phyloP scores from a whole-genome alignment of 208 protist genomes.

The Crithidia sp. region DNA sequence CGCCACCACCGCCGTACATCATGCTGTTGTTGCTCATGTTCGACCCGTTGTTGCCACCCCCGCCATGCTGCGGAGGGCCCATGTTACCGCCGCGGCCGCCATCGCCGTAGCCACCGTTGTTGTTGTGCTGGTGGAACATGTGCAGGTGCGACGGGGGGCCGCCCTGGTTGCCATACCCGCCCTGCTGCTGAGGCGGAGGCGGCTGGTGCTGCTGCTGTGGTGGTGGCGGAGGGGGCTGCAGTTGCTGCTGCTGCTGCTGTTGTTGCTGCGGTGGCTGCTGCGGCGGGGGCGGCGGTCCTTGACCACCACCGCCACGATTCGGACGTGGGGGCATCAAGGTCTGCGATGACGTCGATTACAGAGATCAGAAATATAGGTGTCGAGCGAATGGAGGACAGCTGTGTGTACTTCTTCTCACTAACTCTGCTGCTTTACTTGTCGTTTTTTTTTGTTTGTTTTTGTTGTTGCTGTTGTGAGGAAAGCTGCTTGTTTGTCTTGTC shows the following conservation, averaged over 20 bases:
- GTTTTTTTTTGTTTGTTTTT: background rate
- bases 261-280: conserved; percentile 27
- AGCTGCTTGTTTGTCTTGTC: too few species aligned
- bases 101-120: conserved; percentile 30
- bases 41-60: conserved; percentile 31
- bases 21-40: conserved; percentile 36
- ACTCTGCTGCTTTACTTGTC: background rate
- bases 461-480: background rate
- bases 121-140: conserved; percentile 41
- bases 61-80: conserved; percentile 30
- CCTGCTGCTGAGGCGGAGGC: conserved; percentile 26
- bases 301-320: conserved; percentile 40
- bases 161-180: conserved; percentile 27
- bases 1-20: conserved; percentile 33
- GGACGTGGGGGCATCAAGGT: conserved; percentile 33
- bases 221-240: conserved; percentile 15
- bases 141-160: conserved; percentile 37
- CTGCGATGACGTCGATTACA: background rate
- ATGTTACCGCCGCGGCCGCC: conserved; percentile 39
- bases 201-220: conserved; percentile 23
- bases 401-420: background rate
- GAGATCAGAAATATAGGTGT: background rate
- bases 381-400: background rate
- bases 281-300: conserved; percentile 27
- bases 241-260: conserved; percentile 28